Conservation (phyloP, 2,329 filamentous ascomycete species). For the Penicillium sp. region DNA sequence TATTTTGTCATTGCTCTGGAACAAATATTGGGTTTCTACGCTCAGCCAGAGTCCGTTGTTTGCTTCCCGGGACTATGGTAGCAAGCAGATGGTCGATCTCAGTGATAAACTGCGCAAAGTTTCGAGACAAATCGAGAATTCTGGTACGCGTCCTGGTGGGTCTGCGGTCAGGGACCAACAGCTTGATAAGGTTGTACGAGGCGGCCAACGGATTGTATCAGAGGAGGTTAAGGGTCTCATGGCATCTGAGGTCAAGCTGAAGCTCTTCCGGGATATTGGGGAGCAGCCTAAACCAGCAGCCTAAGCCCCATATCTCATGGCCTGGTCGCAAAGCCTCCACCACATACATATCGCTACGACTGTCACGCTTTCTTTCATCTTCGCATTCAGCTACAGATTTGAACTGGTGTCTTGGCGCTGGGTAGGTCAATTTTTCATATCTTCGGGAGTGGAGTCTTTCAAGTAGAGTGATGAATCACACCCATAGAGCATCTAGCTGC, state of each 20-base stretch:
- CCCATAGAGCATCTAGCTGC: not conserved
- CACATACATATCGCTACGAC: conserved; percentile 17
- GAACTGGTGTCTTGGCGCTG: conserved; percentile 11
- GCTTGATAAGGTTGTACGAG: conserved; percentile 55
- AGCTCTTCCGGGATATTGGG: conserved; percentile 49
- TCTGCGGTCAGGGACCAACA: conserved; percentile 44
- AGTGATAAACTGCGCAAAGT: conserved; percentile 76
- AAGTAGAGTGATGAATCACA: not conserved
- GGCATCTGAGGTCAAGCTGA: conserved; percentile 53
- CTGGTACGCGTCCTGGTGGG: conserved; percentile 28
- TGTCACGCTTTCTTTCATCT: conserved; percentile 9
- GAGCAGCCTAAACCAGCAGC: conserved; percentile 20
- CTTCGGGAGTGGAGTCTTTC: not conserved
- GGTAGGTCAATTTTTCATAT: conserved; percentile 5
- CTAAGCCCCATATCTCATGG: conserved; percentile 3
- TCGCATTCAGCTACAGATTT: not conserved
- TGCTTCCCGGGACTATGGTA: conserved; percentile 89
- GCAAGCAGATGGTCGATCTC: conserved; percentile 87
- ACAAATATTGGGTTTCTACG: conserved; percentile 95
- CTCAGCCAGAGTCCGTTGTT: conserved; percentile 87
- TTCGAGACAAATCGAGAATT: conserved; percentile 43
- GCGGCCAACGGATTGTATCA: conserved; percentile 58
- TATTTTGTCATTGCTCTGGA: conserved; percentile 87
- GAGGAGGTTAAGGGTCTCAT: conserved; percentile 53
- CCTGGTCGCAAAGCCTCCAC: not conserved